These are phyloP conservation scores for Trametes cinnabarina DNA, from an alignment of 768 basidiomycete species.

Conservation along the genomic window DNA sequence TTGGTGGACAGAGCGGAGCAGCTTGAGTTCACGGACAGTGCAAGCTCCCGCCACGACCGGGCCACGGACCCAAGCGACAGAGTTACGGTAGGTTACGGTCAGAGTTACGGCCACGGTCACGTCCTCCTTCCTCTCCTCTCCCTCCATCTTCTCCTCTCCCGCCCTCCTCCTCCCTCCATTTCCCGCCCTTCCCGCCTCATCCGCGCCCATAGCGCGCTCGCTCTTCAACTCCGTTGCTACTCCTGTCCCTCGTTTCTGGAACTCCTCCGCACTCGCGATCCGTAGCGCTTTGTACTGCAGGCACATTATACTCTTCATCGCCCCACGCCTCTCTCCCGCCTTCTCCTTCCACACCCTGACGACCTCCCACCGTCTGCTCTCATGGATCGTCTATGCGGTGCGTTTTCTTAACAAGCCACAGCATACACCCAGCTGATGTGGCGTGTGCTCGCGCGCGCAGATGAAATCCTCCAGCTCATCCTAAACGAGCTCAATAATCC, in stretches of 20 bases:
- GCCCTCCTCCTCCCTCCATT: constrained; percentile 1
- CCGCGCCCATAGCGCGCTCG: background rate
- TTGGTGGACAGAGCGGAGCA: background rate
- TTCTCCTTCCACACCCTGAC: constrained; percentile 7
- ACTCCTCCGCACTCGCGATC: background rate
- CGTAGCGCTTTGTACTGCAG: background rate
- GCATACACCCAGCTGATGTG: background rate
- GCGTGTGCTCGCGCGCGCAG: constrained; percentile 27
- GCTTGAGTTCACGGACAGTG: too few species aligned
- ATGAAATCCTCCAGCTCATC: constrained; percentile 70
- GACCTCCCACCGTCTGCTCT: background rate
- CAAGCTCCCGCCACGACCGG: constrained; percentile 2
- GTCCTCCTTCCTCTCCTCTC: constrained; percentile 5
- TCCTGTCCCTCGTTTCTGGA: background rate
- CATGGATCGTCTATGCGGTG: constrained; percentile 71
- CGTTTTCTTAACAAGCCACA: constrained; percentile 27
- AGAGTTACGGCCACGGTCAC: too few species aligned
- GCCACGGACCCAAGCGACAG: too few species aligned
- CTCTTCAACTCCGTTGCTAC: background rate
- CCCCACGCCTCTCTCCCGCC: constrained; percentile 4
- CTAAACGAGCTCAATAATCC: constrained; percentile 73
- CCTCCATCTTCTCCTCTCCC: constrained; percentile 10
- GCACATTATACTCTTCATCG: background rate
- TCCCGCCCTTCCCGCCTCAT: constrained; percentile 1
- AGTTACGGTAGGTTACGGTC: too few species aligned